phyloP scores from a whole-genome alignment of 2,329 filamentous ascomycete species.

The Cladosporium sp. region DNA sequence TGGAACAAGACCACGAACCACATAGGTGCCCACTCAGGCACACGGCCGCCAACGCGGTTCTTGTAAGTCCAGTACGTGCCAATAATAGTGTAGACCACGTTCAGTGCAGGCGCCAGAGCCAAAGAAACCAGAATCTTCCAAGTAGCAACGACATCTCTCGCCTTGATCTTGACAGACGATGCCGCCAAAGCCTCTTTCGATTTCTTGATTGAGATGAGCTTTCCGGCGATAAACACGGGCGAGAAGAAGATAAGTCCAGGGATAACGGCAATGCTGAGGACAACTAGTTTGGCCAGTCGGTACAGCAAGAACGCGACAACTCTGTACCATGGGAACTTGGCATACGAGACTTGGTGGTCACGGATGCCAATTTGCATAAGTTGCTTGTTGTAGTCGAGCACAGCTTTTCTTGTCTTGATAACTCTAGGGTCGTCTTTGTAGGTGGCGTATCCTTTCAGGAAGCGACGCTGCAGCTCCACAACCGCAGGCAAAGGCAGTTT shows the following conservation, averaged over 20 bases:
- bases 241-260: conserved; percentile 85
- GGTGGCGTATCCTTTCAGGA: conserved; percentile 85
- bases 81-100: conserved; percentile 73
- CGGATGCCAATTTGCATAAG: conserved; percentile 81
- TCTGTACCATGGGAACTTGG: conserved; percentile 71
- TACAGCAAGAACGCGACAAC: conserved; percentile 76
- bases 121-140: conserved; percentile 92
- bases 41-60: conserved; percentile 76
- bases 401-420: conserved; percentile 66
- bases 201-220: conserved; percentile 76
- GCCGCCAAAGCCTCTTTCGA: conserved; percentile 78
- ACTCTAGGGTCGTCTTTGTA: conserved; percentile 91
- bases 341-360: conserved; percentile 93
- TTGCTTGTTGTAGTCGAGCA: conserved; percentile 82
- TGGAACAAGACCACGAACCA: conserved; percentile 72
- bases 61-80: conserved; percentile 74
- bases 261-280: conserved; percentile 76
- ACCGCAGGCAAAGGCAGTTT: conserved; percentile 89
- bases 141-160: conserved; percentile 84
- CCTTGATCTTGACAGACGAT: conserved; percentile 84
- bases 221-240: conserved; percentile 80
- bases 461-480: conserved; percentile 86
- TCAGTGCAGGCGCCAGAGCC: conserved; percentile 75
- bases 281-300: conserved; percentile 69
- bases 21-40: conserved; percentile 75